These are phyloP conservation scores for Zygosaccharomyces siamensis DNA, from an alignment of 805 yeast genomes.

Conservation along the genomic window DNA sequence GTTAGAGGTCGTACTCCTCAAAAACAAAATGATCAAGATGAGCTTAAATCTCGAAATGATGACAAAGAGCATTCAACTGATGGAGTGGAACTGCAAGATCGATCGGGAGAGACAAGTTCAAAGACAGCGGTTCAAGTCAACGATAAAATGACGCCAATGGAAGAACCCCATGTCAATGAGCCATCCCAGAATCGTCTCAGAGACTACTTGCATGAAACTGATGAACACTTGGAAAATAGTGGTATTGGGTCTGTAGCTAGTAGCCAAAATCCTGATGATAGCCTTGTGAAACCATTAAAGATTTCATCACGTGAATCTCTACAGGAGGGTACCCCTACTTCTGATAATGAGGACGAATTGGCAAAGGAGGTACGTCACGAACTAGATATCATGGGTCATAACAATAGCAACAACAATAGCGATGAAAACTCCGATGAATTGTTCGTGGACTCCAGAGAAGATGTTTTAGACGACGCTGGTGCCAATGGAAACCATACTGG, in stretches of 20 bases:
- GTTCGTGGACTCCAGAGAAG: slow-evolving; percentile 4
- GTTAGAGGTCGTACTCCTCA: slow-evolving; percentile 7
- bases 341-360: slow-evolving; percentile 1
- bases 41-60: background rate
- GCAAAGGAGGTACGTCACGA: slow-evolving; percentile 3
- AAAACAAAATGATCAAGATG: background rate
- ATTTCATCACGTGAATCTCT: background rate
- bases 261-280: background rate
- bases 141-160: background rate
- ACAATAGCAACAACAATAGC: slow-evolving; percentile 1
- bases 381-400: slow-evolving; percentile 3
- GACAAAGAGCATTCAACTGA: background rate
- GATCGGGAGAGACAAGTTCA: background rate
- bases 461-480: background rate
- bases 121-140: background rate
- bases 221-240: background rate
- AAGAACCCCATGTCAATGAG: background rate
- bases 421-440: slow-evolving; percentile 4
- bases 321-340: background rate
- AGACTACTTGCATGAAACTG: background rate
- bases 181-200: slow-evolving; percentile 3
- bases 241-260: slow-evolving; percentile 1
- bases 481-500: background rate
- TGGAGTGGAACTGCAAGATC: background rate
- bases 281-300: background rate